Evolutionary conservation across 306 rosid genomes (phyloP).

Genomic region (Trifolium subterraneum): DNA sequence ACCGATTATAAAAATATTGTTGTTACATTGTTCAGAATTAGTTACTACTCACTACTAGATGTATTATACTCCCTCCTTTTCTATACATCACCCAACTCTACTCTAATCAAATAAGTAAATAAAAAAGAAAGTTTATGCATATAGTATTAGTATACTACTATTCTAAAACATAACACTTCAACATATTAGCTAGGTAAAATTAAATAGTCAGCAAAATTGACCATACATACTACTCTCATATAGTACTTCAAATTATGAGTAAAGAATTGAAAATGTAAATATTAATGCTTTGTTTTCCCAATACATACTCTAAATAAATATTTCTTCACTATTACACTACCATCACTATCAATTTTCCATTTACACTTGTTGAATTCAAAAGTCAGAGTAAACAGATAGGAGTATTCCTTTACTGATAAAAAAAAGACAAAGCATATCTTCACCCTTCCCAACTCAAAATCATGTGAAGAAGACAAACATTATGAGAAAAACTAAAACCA

Average conservation of each 20-base stretch:
- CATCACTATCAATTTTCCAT: constrained; percentile 23
- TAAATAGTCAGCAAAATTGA: too few species aligned
- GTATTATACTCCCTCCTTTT: too few species aligned
- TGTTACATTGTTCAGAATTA: too few species aligned
- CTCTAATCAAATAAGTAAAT: too few species aligned
- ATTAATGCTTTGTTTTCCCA: background rate
- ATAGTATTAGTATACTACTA: too few species aligned
- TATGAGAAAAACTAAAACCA: background rate
- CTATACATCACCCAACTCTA: too few species aligned
- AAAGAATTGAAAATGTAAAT: background rate
- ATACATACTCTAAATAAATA: background rate
- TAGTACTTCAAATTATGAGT: background rate
- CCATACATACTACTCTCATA: too few species aligned
- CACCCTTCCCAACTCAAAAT: constrained; percentile 19
- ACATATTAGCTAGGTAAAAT: too few species aligned
- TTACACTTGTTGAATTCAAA: constrained; percentile 11
- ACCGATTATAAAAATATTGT: too few species aligned
- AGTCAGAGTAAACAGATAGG: constrained; percentile 29
- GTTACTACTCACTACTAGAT: too few species aligned
- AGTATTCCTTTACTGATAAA: constrained; percentile 4
- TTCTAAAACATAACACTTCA: too few species aligned
- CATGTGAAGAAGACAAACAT: constrained; percentile 39
- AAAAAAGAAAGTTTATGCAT: too few species aligned
- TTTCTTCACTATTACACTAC: background rate
- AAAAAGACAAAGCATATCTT: constrained; percentile 2